These are phyloP conservation scores for Kodamaea neixiangensis DNA, from an alignment of 805 yeast species.

Conservation along the genomic window DNA sequence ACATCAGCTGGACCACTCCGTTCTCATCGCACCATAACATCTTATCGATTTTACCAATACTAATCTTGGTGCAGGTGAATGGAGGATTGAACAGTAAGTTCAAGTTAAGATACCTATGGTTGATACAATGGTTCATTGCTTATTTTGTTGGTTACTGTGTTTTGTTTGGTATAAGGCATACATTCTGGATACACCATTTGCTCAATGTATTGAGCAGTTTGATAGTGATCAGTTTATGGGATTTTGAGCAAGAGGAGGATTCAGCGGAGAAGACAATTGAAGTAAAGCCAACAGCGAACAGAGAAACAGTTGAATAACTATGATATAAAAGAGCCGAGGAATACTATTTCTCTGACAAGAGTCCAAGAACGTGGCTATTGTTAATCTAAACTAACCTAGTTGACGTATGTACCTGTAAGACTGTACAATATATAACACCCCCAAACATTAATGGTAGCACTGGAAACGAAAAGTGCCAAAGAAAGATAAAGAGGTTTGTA, in stretches of 20 bases:
- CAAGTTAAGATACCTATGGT: slow-evolving; percentile 6
- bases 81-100: slow-evolving; percentile 28
- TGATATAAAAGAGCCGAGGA: too few species aligned
- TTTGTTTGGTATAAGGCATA: slow-evolving; percentile 74
- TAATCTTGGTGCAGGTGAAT: slow-evolving; percentile 55
- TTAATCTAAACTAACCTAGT: neutral
- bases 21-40: slow-evolving; percentile 86
- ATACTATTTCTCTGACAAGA: too few species aligned
- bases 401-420: neutral
- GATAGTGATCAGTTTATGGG: slow-evolving; percentile 30
- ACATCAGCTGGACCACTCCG: slow-evolving; percentile 78
- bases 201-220: slow-evolving; percentile 65
- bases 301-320: too few species aligned
- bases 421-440: neutral
- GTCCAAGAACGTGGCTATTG: neutral
- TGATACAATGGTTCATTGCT: slow-evolving; percentile 24
- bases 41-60: slow-evolving; percentile 72
- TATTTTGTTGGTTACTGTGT: slow-evolving; percentile 64
- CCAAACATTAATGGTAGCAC: neutral
- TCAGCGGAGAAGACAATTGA: neutral
- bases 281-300: too few species aligned
- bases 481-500: too few species aligned
- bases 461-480: too few species aligned
- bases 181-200: slow-evolving; percentile 83
- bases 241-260: neutral